Base-by-base conservation (phyloP, 2,329 filamentous ascomycete species). In the Phialophora chinensis region DNA sequence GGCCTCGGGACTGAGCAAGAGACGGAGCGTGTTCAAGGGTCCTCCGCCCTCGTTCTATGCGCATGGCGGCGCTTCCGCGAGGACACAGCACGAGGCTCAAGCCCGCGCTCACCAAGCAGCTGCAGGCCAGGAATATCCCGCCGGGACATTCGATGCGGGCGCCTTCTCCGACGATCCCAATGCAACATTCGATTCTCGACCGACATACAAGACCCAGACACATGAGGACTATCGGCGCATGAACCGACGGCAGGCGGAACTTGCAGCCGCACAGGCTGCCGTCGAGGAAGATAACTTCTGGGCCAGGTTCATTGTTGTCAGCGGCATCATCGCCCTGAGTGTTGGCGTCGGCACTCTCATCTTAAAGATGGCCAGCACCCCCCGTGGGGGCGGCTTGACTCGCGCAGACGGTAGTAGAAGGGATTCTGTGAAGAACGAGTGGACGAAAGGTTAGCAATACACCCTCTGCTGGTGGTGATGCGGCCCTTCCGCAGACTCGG, bases 1-100 rank as follows among this genome's bases (percentile, higher is more conserved):
- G 0, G 88, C 95, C 0, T 92, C 88, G 0, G 95, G 95, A 0
- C 82, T 99, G 35, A 93, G 89, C 76, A 86, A 90, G 49, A 86
- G 94, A 27, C 84, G 92, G 2, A 87, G 88, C 1, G 84, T 89
- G 4, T 97, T 96, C 78, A 87, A 86, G 23, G 94, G 94, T 0
- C 94, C 95, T 3, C 93, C 95, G 59, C 93, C 94, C 0, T 91
- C 88, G 70, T 98, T 97, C 81, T 97, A 92, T 78, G 86, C 89
- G 20, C 88, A 85, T 68, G 93, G 92, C n/a, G 58, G 55, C 42
- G 60, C 65, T 6, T 63, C 65, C 5, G 33, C 4, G 92, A 91
- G 2, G 96, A 92, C 85, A 91, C 91, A 56, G 77, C 80, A 2
- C 91, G 65, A 76, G 79, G 2, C 85, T 85, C 42, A 90, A 79